These are phyloP conservation scores for Fraxinus nigra DNA, from an alignment of 305 asterid genomes.

Conservation along the genomic window DNA sequence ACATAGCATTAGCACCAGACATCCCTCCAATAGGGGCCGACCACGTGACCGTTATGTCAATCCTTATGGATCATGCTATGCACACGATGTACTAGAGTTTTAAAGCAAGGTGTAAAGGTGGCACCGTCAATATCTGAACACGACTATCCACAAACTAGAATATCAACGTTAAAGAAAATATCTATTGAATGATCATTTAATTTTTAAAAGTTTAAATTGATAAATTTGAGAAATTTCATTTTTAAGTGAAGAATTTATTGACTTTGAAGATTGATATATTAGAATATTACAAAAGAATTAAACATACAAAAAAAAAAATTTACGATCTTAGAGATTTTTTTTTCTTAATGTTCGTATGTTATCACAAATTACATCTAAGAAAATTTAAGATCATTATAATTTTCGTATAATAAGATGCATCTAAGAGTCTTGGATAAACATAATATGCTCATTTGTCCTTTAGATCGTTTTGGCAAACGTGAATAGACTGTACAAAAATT, in stretches of 20 bases:
- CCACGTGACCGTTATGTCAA: no score
- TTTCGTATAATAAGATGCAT: not conserved
- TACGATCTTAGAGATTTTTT: no score
- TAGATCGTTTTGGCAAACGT: not conserved
- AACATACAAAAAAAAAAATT: no score
- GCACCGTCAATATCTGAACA: not conserved
- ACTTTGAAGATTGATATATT: no score
- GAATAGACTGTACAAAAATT: not conserved
- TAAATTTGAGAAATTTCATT: no score
- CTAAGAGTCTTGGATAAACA: not conserved
- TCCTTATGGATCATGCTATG: no score
- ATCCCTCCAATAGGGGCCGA: no score
- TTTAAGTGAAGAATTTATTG: no score
- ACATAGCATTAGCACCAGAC: no score
- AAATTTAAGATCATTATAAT: no score
- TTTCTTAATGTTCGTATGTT: not conserved
- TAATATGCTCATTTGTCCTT: not conserved
- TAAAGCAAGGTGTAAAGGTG: not conserved
- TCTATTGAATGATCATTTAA: not conserved
- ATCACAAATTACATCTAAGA: not conserved
- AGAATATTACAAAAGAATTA: no score
- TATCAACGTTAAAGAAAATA: not conserved
- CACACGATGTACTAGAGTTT: not conserved
- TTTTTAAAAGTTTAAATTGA: not conserved
- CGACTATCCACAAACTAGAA: not conserved